Percentiles rank a stretch among this genome's conserved stretches.
phyloP scores from a whole-genome alignment of 2,329 filamentous ascomycete species.

The Pseudogymnoascus sp. region DNA sequence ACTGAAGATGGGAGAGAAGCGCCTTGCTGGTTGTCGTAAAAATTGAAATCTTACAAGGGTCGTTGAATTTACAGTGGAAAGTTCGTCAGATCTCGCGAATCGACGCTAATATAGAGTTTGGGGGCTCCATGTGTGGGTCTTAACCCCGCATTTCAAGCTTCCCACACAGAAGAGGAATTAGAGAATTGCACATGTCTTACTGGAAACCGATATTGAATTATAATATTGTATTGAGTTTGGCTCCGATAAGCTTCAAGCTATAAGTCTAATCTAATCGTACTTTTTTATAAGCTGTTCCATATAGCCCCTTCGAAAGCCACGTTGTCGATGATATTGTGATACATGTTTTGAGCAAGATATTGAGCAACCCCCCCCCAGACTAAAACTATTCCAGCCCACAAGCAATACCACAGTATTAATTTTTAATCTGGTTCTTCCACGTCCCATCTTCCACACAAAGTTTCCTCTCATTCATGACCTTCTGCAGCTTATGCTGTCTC shows the following conservation, averaged over 20 bases:
- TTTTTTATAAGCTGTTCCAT: background rate
- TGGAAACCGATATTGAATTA: background rate
- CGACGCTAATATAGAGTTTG: slow-evolving; percentile 6
- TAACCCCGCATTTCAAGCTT: slow-evolving; percentile 7
- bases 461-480: background rate
- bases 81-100: slow-evolving; percentile 9
- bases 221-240: background rate
- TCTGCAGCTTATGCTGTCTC: slow-evolving; percentile 20
- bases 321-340: background rate
- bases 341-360: background rate
- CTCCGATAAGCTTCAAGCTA: background rate
- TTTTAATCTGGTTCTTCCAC: background rate
- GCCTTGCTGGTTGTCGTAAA: background rate
- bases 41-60: slow-evolving; percentile 4
- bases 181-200: background rate
- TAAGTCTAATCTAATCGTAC: background rate
- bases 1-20: background rate
- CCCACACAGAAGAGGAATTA: background rate
- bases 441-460: background rate
- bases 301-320: background rate
- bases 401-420: background rate
- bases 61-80: slow-evolving; percentile 3
- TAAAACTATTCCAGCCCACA: background rate
- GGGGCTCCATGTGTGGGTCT: background rate
- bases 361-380: background rate